Base-by-base conservation (phyloP, 257 asterid species). In the Verbascum thapsus region DNA sequence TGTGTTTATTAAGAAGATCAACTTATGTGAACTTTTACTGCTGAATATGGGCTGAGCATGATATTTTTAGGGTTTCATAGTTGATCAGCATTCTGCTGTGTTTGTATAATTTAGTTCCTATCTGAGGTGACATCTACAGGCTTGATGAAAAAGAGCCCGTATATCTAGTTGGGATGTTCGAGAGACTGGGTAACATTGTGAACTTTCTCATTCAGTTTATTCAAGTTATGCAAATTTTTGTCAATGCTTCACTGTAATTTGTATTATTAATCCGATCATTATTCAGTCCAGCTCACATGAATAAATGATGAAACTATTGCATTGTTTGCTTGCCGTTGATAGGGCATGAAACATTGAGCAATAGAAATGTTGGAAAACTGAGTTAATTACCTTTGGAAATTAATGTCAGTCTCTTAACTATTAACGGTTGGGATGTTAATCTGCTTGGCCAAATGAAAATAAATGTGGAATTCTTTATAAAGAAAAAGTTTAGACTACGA, bases 11-110 rank as follows among this genome's bases (percentile, higher is more conserved):
- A 18, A n/a, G 42, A 3, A 22, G 20, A 15, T 7, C 41, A 20
- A 51, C 3, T 13, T 49, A 13, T 17, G 35, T 8, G 47, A 15
- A 10, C 10, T 38, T 18, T 39, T 39, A 13, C 13, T 8, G 10
- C 58, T 48, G 49, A 55, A 20, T 66, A 30, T 55, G 13, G 44
- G 39, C 7, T 56, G 63, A 17, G 57, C 55, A 43, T 37, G 63
- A 15, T 15, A 38, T 15, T n/a, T n/a, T 37, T 17, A 30, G 15
- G 53, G 38, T 44, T 26, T 7, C 30, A 38, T 16, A 10, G 35
- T 47, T 16, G 47, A n/a, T 13, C 0, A 7, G 35, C 38, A 8
- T 17, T 5, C 4, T 32, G 22, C 34, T 57, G 17, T 58, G 37
- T 8, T 42, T 66, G n/a, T n/a, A n/a, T 34, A 17, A 35, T 39